Evolutionary conservation across 164 flowering plant genomes (phyloP).

Genomic region (Aristolochia californica): DNA sequence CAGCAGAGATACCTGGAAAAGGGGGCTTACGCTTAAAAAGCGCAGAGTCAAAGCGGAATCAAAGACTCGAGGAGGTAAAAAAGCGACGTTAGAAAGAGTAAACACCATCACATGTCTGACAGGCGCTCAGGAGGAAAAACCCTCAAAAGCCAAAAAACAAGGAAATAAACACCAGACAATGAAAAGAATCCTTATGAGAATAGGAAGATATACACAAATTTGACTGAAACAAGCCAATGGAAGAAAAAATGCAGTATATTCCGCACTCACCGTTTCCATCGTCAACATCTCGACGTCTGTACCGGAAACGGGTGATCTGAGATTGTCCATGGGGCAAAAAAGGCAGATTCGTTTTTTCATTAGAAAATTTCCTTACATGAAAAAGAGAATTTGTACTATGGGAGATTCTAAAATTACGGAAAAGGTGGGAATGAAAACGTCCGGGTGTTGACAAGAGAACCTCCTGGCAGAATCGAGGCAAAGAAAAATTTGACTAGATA

Average conservation of each 20-base stretch:
- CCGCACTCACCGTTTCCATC: no score
- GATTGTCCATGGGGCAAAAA: no score
- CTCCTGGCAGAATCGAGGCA: no score
- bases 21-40: constrained; percentile 2
- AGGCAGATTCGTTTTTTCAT: no score
- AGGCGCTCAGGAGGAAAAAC: not conserved
- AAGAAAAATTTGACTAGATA: no score
- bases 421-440: no score
- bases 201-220: not conserved
- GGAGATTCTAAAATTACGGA: no score
- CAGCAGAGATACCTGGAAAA: not conserved
- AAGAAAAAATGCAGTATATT: not conserved
- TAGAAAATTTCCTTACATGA: no score
- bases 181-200: not conserved
- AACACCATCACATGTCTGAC: not conserved
- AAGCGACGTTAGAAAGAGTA: not conserved
- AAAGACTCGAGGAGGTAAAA: constrained; percentile 1
- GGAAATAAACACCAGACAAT: constrained; percentile 3
- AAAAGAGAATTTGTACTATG: no score
- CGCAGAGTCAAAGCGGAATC: constrained; percentile 7
- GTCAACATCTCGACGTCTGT: no score
- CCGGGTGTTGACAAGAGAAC: no score
- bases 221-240: not conserved
- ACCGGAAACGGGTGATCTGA: no score
- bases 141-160: constrained; percentile 1